A percentile compares a stretch with the other conserved stretches of the same genome.
phyloP scores from a whole-genome alignment of 768 basidiomycete species.

The Lactarius sanguifluus region DNA sequence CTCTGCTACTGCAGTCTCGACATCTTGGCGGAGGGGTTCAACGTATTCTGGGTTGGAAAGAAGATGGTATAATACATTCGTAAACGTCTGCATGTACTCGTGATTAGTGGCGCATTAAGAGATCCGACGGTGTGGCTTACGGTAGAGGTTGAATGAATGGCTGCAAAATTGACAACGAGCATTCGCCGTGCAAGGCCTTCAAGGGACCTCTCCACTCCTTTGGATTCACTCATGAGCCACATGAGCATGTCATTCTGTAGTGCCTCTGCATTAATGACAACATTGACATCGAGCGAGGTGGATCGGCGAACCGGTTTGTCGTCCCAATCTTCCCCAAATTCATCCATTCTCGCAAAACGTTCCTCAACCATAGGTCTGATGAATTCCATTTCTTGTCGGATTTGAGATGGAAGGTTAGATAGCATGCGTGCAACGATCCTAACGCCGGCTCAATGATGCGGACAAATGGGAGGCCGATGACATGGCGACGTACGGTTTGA shows the following conservation, averaged over 20 bases:
- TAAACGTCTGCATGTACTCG: not conserved
- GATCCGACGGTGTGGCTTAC: conserved; percentile 29
- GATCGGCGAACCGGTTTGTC: conserved; percentile 14
- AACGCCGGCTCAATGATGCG: not conserved
- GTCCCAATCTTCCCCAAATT: conserved; percentile 10
- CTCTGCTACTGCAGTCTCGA: conserved; percentile 25
- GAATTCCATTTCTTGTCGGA: conserved; percentile 1
- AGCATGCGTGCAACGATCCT: not conserved
- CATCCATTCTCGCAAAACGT: conserved; percentile 1
- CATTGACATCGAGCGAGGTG: not conserved
- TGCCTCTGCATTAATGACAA: conserved; percentile 9
- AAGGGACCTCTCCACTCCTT: conserved; percentile 35
- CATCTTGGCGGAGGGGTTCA: conserved; percentile 31
- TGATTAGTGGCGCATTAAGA: not conserved
- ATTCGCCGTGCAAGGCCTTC: conserved; percentile 36
- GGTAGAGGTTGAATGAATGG: conserved; percentile 39
- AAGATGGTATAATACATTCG: conserved; percentile 29
- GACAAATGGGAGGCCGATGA: not conserved
- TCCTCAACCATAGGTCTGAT: conserved; percentile 13
- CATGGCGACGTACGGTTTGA: not conserved
- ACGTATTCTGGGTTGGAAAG: conserved; percentile 32
- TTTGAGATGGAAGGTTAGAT: conserved; percentile 4
- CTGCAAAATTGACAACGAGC: conserved; percentile 41
- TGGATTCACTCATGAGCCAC: conserved; percentile 42
- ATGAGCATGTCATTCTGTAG: conserved; percentile 42